Evolutionary conservation across 108 stramenopile genomes (phyloP), one percentile per base, ranked within the genome.

Genomic region (Nitzschia sp.): DNA sequence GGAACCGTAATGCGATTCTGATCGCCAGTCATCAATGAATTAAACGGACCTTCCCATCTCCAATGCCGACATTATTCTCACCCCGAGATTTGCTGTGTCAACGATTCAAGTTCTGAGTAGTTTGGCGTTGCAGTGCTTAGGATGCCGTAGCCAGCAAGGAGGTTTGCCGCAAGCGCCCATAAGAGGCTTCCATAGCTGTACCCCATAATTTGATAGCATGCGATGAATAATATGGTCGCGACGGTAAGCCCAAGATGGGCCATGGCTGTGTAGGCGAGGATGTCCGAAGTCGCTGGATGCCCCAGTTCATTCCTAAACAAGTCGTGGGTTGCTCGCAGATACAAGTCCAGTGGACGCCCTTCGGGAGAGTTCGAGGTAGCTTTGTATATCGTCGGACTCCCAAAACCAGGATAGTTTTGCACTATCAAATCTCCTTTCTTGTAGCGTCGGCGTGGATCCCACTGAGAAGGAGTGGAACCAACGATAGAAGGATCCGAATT

Each of bases 1-100:
- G 13, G 48, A 33, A 87, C 88, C 18, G 83, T 88, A 3, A 89
- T 92, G 86, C 77, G 78, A 59, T 90, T 84, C 74, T 90, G 67
- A 81, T 63, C 13, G 33, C 18, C 26, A 18, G 26, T 59, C 11
- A 6, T 53, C 23, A 53, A 9, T 46, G 21, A 59, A 31, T 59
- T 42, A 42, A 42, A 42, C 6, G 38, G 6, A 42, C 38, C 13
- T 13, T 42, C 13, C n/a, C n/a, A n/a, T n/a, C n/a, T n/a, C n/a
- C n/a, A n/a, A n/a, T n/a, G n/a, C n/a, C n/a, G n/a, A n/a, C n/a
- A n/a, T n/a, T n/a, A n/a, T n/a, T n/a, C n/a, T n/a, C n/a, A n/a
- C 21, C 59, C 51, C 0, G 68, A 32, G 18, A 80, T 70, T 19
- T 74, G 72, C 0, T 46, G 46, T 0, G 68, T 60, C 25, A 81